A percentile compares a stretch with the other conserved stretches of the same genome.
Evolutionary conservation across 2,329 filamentous ascomycete genomes (phyloP).

Genomic region (Hypoxylon sp.): DNA sequence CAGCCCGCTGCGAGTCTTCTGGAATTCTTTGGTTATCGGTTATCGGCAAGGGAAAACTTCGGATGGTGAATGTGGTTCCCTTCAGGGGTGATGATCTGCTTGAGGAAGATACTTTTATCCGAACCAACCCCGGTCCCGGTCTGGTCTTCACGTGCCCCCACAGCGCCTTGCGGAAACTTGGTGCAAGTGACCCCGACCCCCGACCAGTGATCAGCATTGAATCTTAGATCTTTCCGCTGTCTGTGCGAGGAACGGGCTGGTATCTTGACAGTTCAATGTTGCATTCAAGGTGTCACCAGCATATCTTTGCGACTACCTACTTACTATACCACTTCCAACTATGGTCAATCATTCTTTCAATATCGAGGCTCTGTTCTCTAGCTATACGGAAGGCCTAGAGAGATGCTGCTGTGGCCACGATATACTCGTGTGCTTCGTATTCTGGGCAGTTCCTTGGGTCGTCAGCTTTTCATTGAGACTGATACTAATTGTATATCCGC

Average conservation of each 20-base stretch:
- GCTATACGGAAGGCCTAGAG: neutral
- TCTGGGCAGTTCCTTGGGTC: neutral
- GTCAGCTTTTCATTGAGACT: neutral
- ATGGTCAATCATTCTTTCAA: neutral
- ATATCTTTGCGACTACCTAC: no score
- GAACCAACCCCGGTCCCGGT: conserved; percentile 6
- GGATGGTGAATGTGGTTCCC: conserved; percentile 10
- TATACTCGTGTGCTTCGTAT: neutral
- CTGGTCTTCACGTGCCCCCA: conserved; percentile 1
- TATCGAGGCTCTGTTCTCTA: neutral
- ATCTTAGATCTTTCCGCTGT: conserved; percentile 34
- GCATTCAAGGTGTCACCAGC: neutral
- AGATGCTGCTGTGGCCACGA: neutral
- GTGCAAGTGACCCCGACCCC: no score
- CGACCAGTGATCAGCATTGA: conserved; percentile 13
- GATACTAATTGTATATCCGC: neutral
- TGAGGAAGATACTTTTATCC: conserved; percentile 22
- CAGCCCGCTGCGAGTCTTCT: conserved; percentile 21
- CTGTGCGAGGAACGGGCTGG: conserved; percentile 6
- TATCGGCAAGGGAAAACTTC: conserved; percentile 39
- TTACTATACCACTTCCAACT: no score
- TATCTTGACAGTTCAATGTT: no score
- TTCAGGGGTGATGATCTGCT: neutral
- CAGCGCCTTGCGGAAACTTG: no score
- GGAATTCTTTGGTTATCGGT: conserved; percentile 39